Conservation (phyloP, 805 yeast species). For the Zygotorulaspora florentina region DNA sequence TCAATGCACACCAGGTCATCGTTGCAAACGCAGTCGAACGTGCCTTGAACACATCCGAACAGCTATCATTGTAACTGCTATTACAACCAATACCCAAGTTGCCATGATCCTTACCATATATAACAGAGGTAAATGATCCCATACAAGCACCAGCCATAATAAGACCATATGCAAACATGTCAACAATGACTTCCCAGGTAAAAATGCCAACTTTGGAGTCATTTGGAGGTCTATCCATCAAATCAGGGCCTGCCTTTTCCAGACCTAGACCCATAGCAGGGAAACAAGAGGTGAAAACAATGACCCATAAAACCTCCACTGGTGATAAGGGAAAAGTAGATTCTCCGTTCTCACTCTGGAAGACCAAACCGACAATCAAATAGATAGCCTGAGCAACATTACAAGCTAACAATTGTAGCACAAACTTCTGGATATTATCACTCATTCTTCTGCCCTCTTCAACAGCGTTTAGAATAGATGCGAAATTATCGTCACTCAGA, state of each 20-base stretch:
- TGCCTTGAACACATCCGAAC: constrained; percentile 65
- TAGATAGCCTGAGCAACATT: constrained; percentile 90
- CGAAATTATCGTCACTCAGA: constrained; percentile 91
- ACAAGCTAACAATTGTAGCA: constrained; percentile 90
- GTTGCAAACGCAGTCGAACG: constrained; percentile 75
- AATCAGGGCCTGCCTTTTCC: constrained; percentile 92
- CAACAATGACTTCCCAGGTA: constrained; percentile 61
- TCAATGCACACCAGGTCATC: constrained; percentile 82
- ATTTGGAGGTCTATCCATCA: constrained; percentile 94
- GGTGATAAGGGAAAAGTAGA: constrained; percentile 94
- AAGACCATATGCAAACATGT: constrained; percentile 69
- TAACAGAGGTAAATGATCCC: constrained; percentile 57
- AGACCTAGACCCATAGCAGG: constrained; percentile 98
- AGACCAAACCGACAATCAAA: constrained; percentile 73
- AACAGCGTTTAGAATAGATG: constrained; percentile 86
- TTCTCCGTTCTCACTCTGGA: constrained; percentile 61
- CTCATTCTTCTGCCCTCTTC: constrained; percentile 97
- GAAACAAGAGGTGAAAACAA: constrained; percentile 96
- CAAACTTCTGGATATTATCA: constrained; percentile 88
- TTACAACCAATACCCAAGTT: constrained; percentile 65
- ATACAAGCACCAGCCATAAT: constrained; percentile 70
- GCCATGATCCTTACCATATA: constrained; percentile 66
- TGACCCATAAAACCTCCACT: constrained; percentile 96
- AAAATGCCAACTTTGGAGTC: constrained; percentile 77
- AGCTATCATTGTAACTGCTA: constrained; percentile 41